Base-by-base conservation (phyloP, 2,329 filamentous ascomycete species). In the Colletotrichum australisinense region DNA sequence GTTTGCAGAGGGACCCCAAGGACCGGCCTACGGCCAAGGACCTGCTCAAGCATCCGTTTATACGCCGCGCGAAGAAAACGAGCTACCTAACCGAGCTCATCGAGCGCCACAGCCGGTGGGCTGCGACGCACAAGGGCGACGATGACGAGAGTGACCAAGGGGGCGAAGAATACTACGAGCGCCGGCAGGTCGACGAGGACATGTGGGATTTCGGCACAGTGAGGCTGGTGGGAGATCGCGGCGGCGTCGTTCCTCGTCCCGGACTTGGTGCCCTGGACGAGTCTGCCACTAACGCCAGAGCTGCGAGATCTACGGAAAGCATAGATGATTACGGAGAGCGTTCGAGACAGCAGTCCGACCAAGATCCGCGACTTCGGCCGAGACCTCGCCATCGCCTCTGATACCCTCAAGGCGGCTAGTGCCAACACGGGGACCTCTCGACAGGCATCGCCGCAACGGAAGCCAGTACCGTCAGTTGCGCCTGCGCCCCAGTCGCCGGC, bases 141-240 rank as follows among this genome's bases (percentile, higher is more conserved):
- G 90, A 91, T 16, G 91, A 93, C 1, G 93, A 95, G 8, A 88
- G 90, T 30, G 86, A 88, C 32, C 91, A 94, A 26, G 87, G 86
- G 9, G 87, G 89, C 49, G 88, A 90, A 59, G 84, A 87, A 14
- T 84, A 85, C 24, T 75, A 86, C 1, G 88, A 92, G 70, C 89
- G 93, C 42, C 84, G 86, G 75, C 85, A 84, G 22, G 85, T 90
- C 8, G 88, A 93, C 74, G 94, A 98, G 81, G 97, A 98, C 81
- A 91, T 98, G 80, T 99, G 97, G 97, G 97, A 99, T 82, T 99
- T 99, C 85, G 97, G 97, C 56, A 99, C 97, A 0, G 94, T 99
- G 65, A 90, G 95, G 69, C 92, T 97, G 6, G 92, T 93, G n/a
- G 90, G 89, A 38, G 91, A 92, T 67, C 88, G 90, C 32, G 91